Conservation (phyloP, 441 rosid genomes). For the Eutrema salsugineum region DNA sequence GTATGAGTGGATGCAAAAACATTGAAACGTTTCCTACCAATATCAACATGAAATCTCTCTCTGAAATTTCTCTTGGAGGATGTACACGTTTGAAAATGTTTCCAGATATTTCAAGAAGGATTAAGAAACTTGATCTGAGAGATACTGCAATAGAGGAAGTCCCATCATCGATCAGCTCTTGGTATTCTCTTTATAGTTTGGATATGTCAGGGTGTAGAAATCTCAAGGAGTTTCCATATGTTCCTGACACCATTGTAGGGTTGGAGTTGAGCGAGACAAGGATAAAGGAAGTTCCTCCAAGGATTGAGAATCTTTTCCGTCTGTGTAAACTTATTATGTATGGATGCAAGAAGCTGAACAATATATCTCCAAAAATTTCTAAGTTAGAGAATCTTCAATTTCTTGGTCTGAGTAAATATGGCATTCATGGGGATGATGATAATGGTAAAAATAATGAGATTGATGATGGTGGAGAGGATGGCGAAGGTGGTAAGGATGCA, state of each 20-base stretch:
- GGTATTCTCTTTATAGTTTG: background rate
- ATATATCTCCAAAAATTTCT: constrained; percentile 1
- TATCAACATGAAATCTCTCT: background rate
- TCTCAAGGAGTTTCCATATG: background rate
- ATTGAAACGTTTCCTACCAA: background rate
- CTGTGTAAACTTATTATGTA: background rate
- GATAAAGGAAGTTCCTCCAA: constrained; percentile 1
- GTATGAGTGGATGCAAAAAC: background rate
- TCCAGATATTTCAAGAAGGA: background rate
- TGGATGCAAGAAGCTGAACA: background rate
- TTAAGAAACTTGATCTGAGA: background rate
- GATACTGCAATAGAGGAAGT: constrained; percentile 8
- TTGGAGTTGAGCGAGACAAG: background rate
- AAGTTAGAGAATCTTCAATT: constrained; percentile 2
- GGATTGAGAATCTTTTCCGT: background rate
- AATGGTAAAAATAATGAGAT: background rate
- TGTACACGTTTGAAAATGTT: background rate
- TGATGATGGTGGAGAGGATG: no score
- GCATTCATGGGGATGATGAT: background rate
- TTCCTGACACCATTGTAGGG: background rate
- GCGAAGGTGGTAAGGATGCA: background rate
- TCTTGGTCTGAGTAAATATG: background rate
- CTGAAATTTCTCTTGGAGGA: background rate
- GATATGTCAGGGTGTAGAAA: background rate
- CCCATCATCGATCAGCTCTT: constrained; percentile 4